phyloP scores from a whole-genome alignment of 257 asterid species.

The Leptodermis oblonga region DNA sequence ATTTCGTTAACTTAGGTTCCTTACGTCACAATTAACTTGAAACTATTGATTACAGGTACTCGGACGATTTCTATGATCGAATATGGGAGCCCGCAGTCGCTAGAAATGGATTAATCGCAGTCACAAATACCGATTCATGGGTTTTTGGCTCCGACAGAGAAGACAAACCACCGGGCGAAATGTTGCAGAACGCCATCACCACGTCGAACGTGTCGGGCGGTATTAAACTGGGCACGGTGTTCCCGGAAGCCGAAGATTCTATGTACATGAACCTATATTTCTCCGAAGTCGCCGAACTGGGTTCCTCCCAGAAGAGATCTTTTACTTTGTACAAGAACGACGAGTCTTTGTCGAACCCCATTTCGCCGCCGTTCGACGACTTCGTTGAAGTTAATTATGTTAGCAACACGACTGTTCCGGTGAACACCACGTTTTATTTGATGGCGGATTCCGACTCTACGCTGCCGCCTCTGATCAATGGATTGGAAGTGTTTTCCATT shows the following conservation, averaged over 20 bases:
- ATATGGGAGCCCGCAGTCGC: slow-evolving; percentile 38
- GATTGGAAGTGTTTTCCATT: slow-evolving; percentile 43
- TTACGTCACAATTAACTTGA: too few species aligned
- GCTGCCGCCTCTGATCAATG: slow-evolving; percentile 65
- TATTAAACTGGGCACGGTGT: slow-evolving; percentile 23
- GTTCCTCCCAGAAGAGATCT: slow-evolving; percentile 31
- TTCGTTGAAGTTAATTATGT: background rate
- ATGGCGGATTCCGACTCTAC: slow-evolving; percentile 39
- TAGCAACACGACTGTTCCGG: slow-evolving; percentile 20
- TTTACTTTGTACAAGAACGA: slow-evolving; percentile 24
- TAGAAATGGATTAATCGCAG: slow-evolving; percentile 19
- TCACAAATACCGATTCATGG: slow-evolving; percentile 17
- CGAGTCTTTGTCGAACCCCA: slow-evolving; percentile 15
- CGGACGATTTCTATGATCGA: slow-evolving; percentile 46
- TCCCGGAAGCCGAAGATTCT: slow-evolving; percentile 20
- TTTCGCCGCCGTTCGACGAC: slow-evolving; percentile 38
- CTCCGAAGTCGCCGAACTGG: slow-evolving; percentile 41
- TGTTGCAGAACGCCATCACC: slow-evolving; percentile 38
- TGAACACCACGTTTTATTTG: slow-evolving; percentile 30
- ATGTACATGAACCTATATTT: slow-evolving; percentile 47
- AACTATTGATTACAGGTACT: slow-evolving; percentile 24
- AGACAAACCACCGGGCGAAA: slow-evolving; percentile 49
- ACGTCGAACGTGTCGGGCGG: slow-evolving; percentile 10
- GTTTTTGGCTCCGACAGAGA: background rate
- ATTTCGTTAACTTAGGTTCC: too few species aligned